A percentile compares a stretch with the other conserved stretches of the same genome.
Conservation (phyloP, 2,329 filamentous ascomycete species). For the Phaeosphaeriaceae sp. region DNA sequence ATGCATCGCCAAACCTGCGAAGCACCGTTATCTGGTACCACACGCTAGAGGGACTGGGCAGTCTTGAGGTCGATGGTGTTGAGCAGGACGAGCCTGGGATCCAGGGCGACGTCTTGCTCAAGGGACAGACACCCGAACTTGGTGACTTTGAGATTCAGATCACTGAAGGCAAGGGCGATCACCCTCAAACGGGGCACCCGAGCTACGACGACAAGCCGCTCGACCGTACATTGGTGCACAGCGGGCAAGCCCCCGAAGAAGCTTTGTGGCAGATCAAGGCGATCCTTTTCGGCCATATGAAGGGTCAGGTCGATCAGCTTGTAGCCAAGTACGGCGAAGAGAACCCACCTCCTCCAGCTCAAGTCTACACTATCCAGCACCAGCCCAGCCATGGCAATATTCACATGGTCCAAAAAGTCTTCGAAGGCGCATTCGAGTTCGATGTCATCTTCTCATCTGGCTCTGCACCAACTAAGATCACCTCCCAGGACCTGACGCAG, state of each 20-base stretch:
- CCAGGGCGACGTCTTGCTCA: slow-evolving; percentile 69
- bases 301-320: slow-evolving; percentile 67
- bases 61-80: slow-evolving; percentile 67
- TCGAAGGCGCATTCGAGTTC: slow-evolving; percentile 88
- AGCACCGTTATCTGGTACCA: slow-evolving; percentile 85
- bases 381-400: slow-evolving; percentile 75
- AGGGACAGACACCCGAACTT: slow-evolving; percentile 73
- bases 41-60: slow-evolving; percentile 76
- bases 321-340: slow-evolving; percentile 64
- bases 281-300: slow-evolving; percentile 68
- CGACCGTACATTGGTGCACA: slow-evolving; percentile 78
- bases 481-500: slow-evolving; percentile 69
- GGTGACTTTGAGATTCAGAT: slow-evolving; percentile 82
- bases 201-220: slow-evolving; percentile 73
- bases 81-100: slow-evolving; percentile 55
- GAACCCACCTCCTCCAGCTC: slow-evolving; percentile 79
- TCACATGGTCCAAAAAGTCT: slow-evolving; percentile 90
- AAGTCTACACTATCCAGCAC: slow-evolving; percentile 81
- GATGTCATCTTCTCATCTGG: slow-evolving; percentile 88
- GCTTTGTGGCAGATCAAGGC: slow-evolving; percentile 84
- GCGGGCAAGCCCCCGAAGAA: slow-evolving; percentile 69
- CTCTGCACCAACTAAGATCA: slow-evolving; percentile 64
- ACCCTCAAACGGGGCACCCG: slow-evolving; percentile 65
- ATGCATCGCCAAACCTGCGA: slow-evolving; percentile 70
- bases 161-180: slow-evolving; percentile 72